Evolutionary conservation across 305 asterid species (phyloP), one percentile per base, ranked within the genome.

Genomic region (Fraxinus sp.): DNA sequence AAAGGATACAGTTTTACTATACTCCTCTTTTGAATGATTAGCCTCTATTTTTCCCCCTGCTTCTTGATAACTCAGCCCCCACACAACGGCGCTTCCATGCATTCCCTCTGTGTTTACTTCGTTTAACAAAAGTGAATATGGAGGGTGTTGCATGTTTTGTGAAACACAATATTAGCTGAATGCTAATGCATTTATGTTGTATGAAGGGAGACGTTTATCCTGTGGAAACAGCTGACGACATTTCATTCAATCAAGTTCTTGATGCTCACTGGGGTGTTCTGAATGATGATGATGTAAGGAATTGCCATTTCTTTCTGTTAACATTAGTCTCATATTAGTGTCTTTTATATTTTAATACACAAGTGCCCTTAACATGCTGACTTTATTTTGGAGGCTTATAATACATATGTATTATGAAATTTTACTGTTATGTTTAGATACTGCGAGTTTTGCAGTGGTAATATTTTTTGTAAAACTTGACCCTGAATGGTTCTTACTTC

Each of bases 251-350:
- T 84, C 97, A 92, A 91, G 95, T 96, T 87, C 99, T 96, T 79
- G 99, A 96, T 93, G 99, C 98, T 86, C 99, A 96, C 84, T 96
- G 99, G 99, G 99, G 99, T 84, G 92, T 94, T 85, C 93, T 96
- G 85, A 87, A 88, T 86, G 99, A 93, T 75, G 97, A 94, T 6
- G 98, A 94, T 87, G 99, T 96, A 91, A 92, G 97, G 43, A 75
- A 77, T 76, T 79, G 22, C 59, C 70, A 13, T 74, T 30, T 57
- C 52, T 49, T 41, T 75, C 52, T 64, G 41, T 77, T 55, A 59
- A 82, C 75, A 20, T 80, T 57, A 55, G 70, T n/a, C 41, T 77
- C 80, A 64, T 37, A 7, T 59, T 82, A 59, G 82, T 75, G 32
- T 80, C 55, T 81, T 4, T 73, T 79, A 75, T 43, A 79, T 18